Evolutionary conservation across 495 filamentous ascomycete species (phyloP), one percentile per base, ranked within the genome.

Genomic region (Penicillium robsamsonii): DNA sequence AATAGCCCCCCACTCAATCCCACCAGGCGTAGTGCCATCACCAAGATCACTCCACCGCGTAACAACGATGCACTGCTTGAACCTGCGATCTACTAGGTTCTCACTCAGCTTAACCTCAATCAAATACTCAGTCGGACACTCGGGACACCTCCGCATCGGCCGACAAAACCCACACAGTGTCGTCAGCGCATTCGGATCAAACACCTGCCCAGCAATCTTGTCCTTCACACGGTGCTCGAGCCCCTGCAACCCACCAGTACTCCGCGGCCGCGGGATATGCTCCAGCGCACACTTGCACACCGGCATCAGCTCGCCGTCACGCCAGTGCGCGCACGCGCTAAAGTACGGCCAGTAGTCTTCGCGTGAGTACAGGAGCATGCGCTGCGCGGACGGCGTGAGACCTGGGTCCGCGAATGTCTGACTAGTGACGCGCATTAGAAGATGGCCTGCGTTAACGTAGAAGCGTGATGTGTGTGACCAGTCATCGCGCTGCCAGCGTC

Each of bases 341-440:
- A 84, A 84, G 58, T 77, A 84, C 0, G 83, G 82, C 65, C 73
- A 78, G 71, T 82, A 84, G 61, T 86, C 81, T 33, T 83, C 78
- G 35, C 80, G 75, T 20, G 74, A 76, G 68, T 79, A 83, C 18
- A 86, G 74, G 7, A 86, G 72, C 12, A 81, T 63, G 0, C 82
- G 78, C 56, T 77, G 65, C 0, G 67, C 65, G 12, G 73, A 75
- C 2, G 73, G 63, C 0, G 80, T 74, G 5, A 83, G 68, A 3
- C 56, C 70, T 0, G 73, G 65, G 4, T 65, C 53, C 0, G 79
- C 81, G 60, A 81, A 81, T 24, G 63, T 60, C 37, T 71, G 70
- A 57, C 71, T 76, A 6, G 69, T 69, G 1, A 84, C 77, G 2
- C 81, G 77, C 70, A 86, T 75, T 8, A 84, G 67, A 2, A 86